Evolutionary conservation across 1,284 basidiomycete species (phyloP).

Genomic region (Apiotrichum siamense): DNA sequence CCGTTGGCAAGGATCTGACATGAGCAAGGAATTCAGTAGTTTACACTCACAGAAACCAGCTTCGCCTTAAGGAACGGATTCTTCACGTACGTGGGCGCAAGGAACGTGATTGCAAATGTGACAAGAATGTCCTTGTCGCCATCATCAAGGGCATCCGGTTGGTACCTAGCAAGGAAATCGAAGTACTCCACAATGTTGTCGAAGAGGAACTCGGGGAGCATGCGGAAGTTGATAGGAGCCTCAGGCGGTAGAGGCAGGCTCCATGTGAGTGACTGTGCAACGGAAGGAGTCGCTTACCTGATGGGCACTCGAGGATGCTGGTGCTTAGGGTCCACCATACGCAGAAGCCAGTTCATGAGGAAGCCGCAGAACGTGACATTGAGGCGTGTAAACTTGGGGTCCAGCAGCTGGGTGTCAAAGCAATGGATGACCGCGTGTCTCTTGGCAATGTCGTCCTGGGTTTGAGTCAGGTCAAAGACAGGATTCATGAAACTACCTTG

Average conservation of each 20-base stretch:
- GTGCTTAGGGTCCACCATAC: constrained; percentile 79
- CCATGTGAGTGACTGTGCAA: not conserved
- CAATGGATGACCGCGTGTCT: constrained; percentile 66
- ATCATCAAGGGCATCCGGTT: constrained; percentile 73
- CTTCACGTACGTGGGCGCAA: constrained; percentile 95
- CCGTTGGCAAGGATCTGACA: constrained; percentile 74
- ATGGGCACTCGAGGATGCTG: constrained; percentile 66
- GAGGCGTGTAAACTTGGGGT: constrained; percentile 74
- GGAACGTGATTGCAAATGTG: constrained; percentile 82
- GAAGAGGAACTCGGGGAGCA: constrained; percentile 88
- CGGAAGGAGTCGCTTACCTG: constrained; percentile 53
- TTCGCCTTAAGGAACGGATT: constrained; percentile 99
- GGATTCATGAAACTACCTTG: constrained; percentile 53
- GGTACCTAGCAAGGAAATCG: constrained; percentile 68
- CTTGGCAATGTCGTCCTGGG: constrained; percentile 59
- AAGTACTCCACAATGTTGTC: constrained; percentile 92
- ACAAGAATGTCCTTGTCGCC: constrained; percentile 83
- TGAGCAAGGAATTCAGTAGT: not conserved
- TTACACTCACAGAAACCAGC: constrained; percentile 70
- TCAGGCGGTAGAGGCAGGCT: constrained; percentile 81
- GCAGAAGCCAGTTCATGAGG: constrained; percentile 89
- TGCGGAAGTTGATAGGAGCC: constrained; percentile 75
- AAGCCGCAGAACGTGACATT: constrained; percentile 81
- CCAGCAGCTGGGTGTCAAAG: constrained; percentile 77
- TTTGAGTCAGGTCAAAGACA: constrained; percentile 2